A percentile compares a stretch with the other conserved stretches of the same genome.
phyloP scores from a whole-genome alignment of 225 moss, liverwort and hornwort species.

The Bryum argenteum region DNA sequence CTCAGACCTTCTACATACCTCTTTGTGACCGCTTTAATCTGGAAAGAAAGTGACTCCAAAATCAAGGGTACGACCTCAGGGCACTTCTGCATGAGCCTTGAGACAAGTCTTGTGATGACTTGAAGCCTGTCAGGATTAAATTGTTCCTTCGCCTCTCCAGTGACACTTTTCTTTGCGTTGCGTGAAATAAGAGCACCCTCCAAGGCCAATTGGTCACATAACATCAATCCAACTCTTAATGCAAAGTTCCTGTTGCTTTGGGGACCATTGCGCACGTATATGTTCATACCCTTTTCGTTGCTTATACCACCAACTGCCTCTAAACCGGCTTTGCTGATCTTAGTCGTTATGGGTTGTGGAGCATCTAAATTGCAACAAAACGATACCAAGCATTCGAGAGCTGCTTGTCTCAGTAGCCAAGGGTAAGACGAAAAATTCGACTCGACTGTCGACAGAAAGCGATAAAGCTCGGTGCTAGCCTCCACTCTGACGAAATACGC shows the following conservation, averaged over 20 bases:
- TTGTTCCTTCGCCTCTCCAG: slow-evolving; percentile 21
- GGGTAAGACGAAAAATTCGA: slow-evolving; percentile 48
- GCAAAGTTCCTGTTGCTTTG: slow-evolving; percentile 48
- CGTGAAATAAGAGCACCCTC: slow-evolving; percentile 40
- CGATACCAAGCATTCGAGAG: slow-evolving; percentile 70
- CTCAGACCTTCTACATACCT: slow-evolving; percentile 34
- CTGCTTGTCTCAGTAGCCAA: slow-evolving; percentile 73
- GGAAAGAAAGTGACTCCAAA: slow-evolving; percentile 42
- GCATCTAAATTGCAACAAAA: slow-evolving; percentile 49
- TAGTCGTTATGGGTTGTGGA: slow-evolving; percentile 14
- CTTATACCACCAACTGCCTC: slow-evolving; percentile 17
- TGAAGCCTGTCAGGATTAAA: slow-evolving; percentile 45
- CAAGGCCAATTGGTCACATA: slow-evolving; percentile 81
- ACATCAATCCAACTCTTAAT: slow-evolving; percentile 68
- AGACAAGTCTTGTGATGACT: slow-evolving; percentile 36
- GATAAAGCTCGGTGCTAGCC: slow-evolving; percentile 48
- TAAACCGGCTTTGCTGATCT: slow-evolving; percentile 21
- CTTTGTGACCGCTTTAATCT: slow-evolving; percentile 39
- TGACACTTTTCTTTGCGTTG: neutral
- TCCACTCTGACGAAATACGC: slow-evolving; percentile 50
- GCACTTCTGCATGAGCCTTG: slow-evolving; percentile 40
- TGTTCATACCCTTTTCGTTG: slow-evolving; percentile 14
- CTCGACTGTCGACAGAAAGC: slow-evolving; percentile 67
- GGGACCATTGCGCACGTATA: slow-evolving; percentile 15
- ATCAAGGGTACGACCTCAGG: slow-evolving; percentile 41